Conservation (phyloP, 2,329 filamentous ascomycete genomes). For the Scedosporium aurantiacum region DNA sequence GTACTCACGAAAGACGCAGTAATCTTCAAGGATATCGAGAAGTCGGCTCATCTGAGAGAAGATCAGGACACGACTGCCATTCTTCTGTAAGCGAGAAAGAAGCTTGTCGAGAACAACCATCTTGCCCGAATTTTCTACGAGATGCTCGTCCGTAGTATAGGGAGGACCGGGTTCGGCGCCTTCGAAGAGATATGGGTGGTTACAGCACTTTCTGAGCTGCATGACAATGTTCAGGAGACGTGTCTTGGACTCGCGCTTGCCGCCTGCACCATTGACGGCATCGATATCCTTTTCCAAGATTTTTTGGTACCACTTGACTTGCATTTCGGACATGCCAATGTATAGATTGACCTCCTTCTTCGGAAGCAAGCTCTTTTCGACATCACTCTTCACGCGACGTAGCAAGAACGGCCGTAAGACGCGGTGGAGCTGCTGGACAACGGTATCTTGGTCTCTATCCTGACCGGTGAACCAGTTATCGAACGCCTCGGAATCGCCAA, state of each 20-base stretch:
- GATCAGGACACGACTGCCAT: constrained; percentile 92
- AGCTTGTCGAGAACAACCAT: constrained; percentile 96
- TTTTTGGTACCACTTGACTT: constrained; percentile 98
- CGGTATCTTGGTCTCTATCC: constrained; percentile 81
- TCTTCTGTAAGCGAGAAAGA: constrained; percentile 66
- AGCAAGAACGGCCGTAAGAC: constrained; percentile 89
- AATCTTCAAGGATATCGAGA: constrained; percentile 93
- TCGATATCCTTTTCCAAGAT: constrained; percentile 99
- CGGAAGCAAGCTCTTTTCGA: constrained; percentile 92
- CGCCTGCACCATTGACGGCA: constrained; percentile 90
- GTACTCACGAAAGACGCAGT: constrained; percentile 90
- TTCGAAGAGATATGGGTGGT: constrained; percentile 96
- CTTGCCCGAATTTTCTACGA: constrained; percentile 88
- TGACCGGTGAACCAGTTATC: constrained; percentile 97
- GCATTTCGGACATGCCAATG: constrained; percentile 98
- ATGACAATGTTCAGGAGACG: constrained; percentile 96
- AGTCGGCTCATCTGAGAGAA: constrained; percentile 99
- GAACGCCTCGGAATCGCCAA: constrained; percentile 91
- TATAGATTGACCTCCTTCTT: constrained; percentile 98
- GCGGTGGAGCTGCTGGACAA: constrained; percentile 89
- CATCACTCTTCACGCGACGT: constrained; percentile 91
- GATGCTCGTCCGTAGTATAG: constrained; percentile 95
- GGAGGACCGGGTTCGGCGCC: constrained; percentile 94
- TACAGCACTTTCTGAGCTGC: constrained; percentile 98
- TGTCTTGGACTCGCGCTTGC: constrained; percentile 96